Base-by-base conservation (phyloP, 2,329 filamentous ascomycete genomes). In the Xylariales sp. region DNA sequence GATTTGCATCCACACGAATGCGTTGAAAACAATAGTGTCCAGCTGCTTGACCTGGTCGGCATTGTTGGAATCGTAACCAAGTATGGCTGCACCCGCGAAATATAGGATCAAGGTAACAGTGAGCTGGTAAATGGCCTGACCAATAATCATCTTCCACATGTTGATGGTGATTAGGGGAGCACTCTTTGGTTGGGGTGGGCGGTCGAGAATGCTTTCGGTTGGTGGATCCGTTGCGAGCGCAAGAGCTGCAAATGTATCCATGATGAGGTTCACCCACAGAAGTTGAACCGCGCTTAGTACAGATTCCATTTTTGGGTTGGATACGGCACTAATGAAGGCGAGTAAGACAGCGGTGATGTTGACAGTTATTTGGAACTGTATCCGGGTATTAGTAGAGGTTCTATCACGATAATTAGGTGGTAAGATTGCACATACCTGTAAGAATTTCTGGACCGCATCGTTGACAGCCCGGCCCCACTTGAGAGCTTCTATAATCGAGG, bases 1-100 rank as follows among this genome's bases (percentile, higher is more conserved):
- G 44, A 85, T 82, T 51, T 85, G 81, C 69, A 85, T 78, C 79
- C 80, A 85, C 3, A 85, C 81, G 49, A 82, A 85, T 0, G 74
- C 78, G 58, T 85, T 85, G 64, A 85, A 85, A 32, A 85, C 73
- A 40, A 83, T 66, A 1, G 79, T 81, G 45, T 76, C 66, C 23
- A 81, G 62, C 47, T 74, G 55, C 5, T 50, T 52, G 38, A 57
- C 62, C 15, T 70, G 59, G 16, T 60, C 57, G 29, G 63, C 58
- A 33, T 70, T 41, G 37, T 55, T 38, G 13, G 54, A 44, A 33
- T 68, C 55, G 49, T 77, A 79, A 31, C 64, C 53, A 13, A 84
- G 68, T 24, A 84, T 74, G 6, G 62, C 54, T 37, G 63, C 62
- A 2, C 78, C 81, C 1, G 71, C 76, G 42, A 83, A 85, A 56